A percentile compares a stretch with the other conserved stretches of the same genome.
These are phyloP conservation scores for Monilinia fructigena DNA, from an alignment of 2,329 filamentous ascomycete genomes.

Conservation along the genomic window DNA sequence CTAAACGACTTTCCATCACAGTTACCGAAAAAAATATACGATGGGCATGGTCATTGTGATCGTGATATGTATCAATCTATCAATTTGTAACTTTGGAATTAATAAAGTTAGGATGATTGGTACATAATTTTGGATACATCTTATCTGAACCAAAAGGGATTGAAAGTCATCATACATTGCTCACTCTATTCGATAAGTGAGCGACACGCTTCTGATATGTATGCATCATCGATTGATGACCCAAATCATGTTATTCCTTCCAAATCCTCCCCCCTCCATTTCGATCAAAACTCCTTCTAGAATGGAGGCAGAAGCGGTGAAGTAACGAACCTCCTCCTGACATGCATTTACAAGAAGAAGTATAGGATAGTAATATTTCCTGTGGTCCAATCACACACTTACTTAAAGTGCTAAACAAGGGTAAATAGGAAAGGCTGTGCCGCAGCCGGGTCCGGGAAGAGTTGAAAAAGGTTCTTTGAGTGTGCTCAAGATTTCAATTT, in stretches of 20 bases:
- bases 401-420: background rate
- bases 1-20: background rate
- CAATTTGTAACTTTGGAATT: background rate
- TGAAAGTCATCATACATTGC: background rate
- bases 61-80: background rate
- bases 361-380: background rate
- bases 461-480: slow-evolving; percentile 13
- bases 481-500: slow-evolving; percentile 1
- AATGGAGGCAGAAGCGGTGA: slow-evolving; percentile 16
- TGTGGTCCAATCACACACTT: slow-evolving; percentile 2
- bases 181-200: slow-evolving; percentile 3
- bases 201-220: slow-evolving; percentile 14
- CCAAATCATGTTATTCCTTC: slow-evolving; percentile 1
- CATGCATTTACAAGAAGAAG: slow-evolving; percentile 2
- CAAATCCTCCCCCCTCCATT: background rate
- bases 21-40: no score
- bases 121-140: slow-evolving; percentile 1
- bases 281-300: slow-evolving; percentile 16
- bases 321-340: background rate
- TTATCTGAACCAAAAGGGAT: background rate
- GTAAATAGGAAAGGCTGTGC: slow-evolving; percentile 22
- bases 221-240: slow-evolving; percentile 6
- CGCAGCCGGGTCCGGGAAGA: slow-evolving; percentile 20
- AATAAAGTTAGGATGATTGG: background rate
- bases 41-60: no score